Base-by-base conservation (phyloP, 23 red algal species). In the Gracilaria domingensis region DNA sequence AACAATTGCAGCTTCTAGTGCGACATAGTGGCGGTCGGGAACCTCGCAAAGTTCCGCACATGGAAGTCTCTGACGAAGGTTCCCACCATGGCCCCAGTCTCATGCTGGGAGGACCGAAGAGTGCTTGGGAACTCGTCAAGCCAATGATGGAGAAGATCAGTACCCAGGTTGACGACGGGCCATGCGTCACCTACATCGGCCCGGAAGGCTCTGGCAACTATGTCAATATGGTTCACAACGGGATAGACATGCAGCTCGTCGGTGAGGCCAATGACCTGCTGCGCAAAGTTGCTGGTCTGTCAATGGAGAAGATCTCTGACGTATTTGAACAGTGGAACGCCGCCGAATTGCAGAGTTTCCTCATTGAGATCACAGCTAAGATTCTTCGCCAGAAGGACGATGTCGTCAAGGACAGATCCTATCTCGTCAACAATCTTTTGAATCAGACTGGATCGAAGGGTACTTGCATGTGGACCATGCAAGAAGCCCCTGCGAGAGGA, bases 171-270 rank as follows among this genome's bases (percentile, higher is more conserved):
- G 93, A 98, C 81, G 97, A 93, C 80, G 93, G 90, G 11, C 97
- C 97, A n/a, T 98, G 97, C 64, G 93, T 95, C 37, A 93, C 91
- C 26, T 96, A 95, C 75, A 95, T 98, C 26, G n/a, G n/a, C n/a
- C n/a, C n/a, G n/a, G n/a, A n/a, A n/a, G n/a, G n/a, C n/a, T n/a
- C n/a, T n/a, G n/a, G 97, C 30, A 95, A 98, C 83, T 95, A 95
- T 57, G 97, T 98, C 33, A 98, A 98, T 60, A 98, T 98, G 95
- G 95, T 98, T 55, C 97, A 98, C 69, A 98, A 98, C 42, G 97
- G 97, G 37, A 98, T 98, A 25, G 97, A 98, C 83, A 98, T 98
- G 97, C 97, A 98, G 91, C 85, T 98, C 35, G 96, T 98, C 78
- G 90, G 97, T 26, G 97, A 98, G 84, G 97, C 88, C 8, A 96